Percentiles rank a stretch among this genome's conserved stretches.
Evolutionary conservation across 148 eudicot genomes (phyloP).

Genomic region (Diospyros kaki): DNA sequence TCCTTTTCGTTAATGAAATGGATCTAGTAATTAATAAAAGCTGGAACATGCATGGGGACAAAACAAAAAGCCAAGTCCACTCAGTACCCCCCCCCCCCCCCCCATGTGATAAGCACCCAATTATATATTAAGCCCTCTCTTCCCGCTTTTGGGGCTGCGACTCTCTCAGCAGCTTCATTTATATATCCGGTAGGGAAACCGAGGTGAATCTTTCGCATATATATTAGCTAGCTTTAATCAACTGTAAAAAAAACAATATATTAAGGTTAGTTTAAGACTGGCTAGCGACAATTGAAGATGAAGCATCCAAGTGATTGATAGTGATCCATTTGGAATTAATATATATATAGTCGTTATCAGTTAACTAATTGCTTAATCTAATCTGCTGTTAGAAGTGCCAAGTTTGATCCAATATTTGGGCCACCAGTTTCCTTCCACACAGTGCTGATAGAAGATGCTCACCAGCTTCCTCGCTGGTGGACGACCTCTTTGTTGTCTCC

Average conservation of each 20-base stretch:
- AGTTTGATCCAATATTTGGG: neutral
- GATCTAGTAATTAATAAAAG: neutral
- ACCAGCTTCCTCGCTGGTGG: neutral
- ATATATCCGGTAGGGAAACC: neutral
- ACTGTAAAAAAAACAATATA: neutral
- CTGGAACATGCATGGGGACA: neutral
- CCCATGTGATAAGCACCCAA: slow-evolving; percentile 14
- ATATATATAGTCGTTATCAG: neutral
- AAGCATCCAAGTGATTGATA: slow-evolving; percentile 16
- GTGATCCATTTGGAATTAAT: slow-evolving; percentile 9
- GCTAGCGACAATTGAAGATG: slow-evolving; percentile 1
- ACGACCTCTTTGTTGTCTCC: neutral
- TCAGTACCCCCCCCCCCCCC: neutral
- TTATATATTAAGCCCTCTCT: too few species aligned
- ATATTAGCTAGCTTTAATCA: too few species aligned
- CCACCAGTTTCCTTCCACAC: neutral
- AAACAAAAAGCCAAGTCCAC: neutral
- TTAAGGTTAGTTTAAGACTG: neutral
- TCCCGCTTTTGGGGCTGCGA: too few species aligned
- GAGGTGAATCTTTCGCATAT: neutral
- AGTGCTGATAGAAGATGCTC: neutral
- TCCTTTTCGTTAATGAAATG: slow-evolving; percentile 10
- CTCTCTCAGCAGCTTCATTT: neutral
- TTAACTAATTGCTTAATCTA: neutral
- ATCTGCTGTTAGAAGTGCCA: neutral